Percentiles rank a stretch among this genome's conserved stretches.
These are phyloP conservation scores for Rubroboletus satanas DNA, from an alignment of 768 basidiomycete genomes.

Conservation along the genomic window DNA sequence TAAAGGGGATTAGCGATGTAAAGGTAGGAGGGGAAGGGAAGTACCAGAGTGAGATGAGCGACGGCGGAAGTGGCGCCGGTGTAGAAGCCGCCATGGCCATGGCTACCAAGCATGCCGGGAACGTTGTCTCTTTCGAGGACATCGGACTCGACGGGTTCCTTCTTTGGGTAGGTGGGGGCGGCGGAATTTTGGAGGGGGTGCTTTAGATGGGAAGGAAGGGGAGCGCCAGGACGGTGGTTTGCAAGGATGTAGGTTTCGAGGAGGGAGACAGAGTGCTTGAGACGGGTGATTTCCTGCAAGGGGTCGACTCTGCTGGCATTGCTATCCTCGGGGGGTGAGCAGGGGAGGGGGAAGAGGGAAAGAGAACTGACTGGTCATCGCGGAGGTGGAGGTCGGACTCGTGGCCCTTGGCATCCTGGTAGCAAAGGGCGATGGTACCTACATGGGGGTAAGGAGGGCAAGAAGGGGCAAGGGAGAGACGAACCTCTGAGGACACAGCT, in stretches of 20 bases:
- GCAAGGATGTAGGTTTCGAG: slow-evolving; percentile 35
- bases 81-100: slow-evolving; percentile 66
- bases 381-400: slow-evolving; percentile 53
- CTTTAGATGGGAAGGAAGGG: slow-evolving; percentile 28
- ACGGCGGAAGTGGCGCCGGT: slow-evolving; percentile 76
- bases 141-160: slow-evolving; percentile 48
- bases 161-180: slow-evolving; percentile 45
- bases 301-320: slow-evolving; percentile 36
- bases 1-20: slow-evolving; percentile 25
- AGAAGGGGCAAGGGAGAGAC: slow-evolving; percentile 20
- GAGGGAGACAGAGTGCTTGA: slow-evolving; percentile 40
- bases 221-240: slow-evolving; percentile 24
- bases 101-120: slow-evolving; percentile 66
- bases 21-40: slow-evolving; percentile 11
- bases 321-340: slow-evolving; percentile 33
- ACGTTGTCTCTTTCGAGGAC: slow-evolving; percentile 42
- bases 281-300: slow-evolving; percentile 38
- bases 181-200: slow-evolving; percentile 20
- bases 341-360: slow-evolving; percentile 28
- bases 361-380: slow-evolving; percentile 43
- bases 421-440: slow-evolving; percentile 81
- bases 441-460: slow-evolving; percentile 16
- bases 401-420: slow-evolving; percentile 68
- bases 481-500: slow-evolving; percentile 79
- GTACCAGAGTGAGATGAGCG: slow-evolving; percentile 62